Conservation (phyloP, 805 yeast genomes). For the Candida tallmaniae region DNA sequence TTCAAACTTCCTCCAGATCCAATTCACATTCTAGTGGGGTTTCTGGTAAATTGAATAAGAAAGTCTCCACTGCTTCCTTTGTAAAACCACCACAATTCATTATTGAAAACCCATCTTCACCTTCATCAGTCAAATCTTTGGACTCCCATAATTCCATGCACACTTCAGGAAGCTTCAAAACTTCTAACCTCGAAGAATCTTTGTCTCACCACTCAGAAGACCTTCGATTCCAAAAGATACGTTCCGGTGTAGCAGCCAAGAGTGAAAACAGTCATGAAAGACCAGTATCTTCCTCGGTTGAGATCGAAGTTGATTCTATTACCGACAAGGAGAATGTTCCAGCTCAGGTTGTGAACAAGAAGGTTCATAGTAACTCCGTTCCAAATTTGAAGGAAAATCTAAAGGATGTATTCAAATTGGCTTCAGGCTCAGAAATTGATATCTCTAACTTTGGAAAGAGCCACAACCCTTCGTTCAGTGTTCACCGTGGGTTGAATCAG, state of each 20-base stretch:
- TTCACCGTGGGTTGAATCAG: conserved; percentile 11
- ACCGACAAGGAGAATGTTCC: conserved; percentile 6
- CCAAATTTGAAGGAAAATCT: conserved; percentile 3
- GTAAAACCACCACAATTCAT: conserved; percentile 11
- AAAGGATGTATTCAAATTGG: conserved; percentile 13
- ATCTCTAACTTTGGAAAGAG: conserved; percentile 35
- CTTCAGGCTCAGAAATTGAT: conserved; percentile 36
- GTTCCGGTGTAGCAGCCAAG: conserved; percentile 6
- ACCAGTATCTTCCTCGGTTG: conserved; percentile 20
- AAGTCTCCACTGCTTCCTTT: conserved; percentile 8
- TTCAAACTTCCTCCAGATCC: not conserved
- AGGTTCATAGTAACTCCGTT: conserved; percentile 8
- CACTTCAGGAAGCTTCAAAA: not conserved
- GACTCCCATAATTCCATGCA: conserved; percentile 7
- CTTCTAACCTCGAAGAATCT: not conserved
- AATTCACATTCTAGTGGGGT: conserved; percentile 5
- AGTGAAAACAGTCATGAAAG: conserved; percentile 11
- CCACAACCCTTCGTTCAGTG: conserved; percentile 33
- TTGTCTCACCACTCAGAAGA: conserved; percentile 1
- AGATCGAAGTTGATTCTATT: conserved; percentile 10
- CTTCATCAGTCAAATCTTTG: conserved; percentile 13
- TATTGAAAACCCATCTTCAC: conserved; percentile 10
- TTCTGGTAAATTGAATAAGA: not conserved
- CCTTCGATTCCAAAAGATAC: conserved; percentile 8
- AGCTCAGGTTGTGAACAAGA: conserved; percentile 1